Base-by-base conservation (phyloP, 2,329 filamentous ascomycete genomes). In the Penicillium sp. region DNA sequence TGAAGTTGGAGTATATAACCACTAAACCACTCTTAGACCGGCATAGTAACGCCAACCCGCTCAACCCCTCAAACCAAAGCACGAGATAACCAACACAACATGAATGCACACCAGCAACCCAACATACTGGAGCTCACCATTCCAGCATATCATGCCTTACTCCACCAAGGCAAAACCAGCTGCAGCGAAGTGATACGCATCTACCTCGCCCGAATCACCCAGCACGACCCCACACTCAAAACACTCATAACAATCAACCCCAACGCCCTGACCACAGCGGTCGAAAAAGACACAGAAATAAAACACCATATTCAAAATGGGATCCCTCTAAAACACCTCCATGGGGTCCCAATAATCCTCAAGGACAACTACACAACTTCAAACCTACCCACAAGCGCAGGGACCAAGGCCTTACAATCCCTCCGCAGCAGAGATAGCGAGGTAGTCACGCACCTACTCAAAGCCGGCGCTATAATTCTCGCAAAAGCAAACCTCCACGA, bases 321-420 rank as follows among this genome's bases (percentile, higher is more conserved):
- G 14, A 21, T 16, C 0, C 21, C 52, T 10, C 55, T 66, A 22
- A 62, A 52, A 11, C 56, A 57, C 1, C 74, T 89, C 1, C 85
- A 88, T 68, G 86, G 86, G 65, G 76, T 89, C 19, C 86, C 86
- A 0, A 70, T 87, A 13, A 66, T 89, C 4, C 71, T 88, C 6
- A 89, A 89, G 68, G 86, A 89, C 71, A 89, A 87, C 65, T 87
- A 81, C 65, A 81, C 86, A 54, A 83, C 83, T 0, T 61, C 69
- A 0, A 78, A 79, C 21, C 80, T 85, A 71, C 79, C 79, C 44
- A 88, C 86, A 1, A 88, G 84, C 0, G 85, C 81, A 0, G 83
- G 79, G 4, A 81, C 76, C 57, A 63, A 79, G 8, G 81, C 78
- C 4, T 72, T 89, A 9, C 2, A 81, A 80, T 22, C 72, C 69